Evolutionary conservation across 2,329 filamentous ascomycete species (phyloP), one percentile per base, ranked within the genome.

Genomic region (Davidsoniella australis): DNA sequence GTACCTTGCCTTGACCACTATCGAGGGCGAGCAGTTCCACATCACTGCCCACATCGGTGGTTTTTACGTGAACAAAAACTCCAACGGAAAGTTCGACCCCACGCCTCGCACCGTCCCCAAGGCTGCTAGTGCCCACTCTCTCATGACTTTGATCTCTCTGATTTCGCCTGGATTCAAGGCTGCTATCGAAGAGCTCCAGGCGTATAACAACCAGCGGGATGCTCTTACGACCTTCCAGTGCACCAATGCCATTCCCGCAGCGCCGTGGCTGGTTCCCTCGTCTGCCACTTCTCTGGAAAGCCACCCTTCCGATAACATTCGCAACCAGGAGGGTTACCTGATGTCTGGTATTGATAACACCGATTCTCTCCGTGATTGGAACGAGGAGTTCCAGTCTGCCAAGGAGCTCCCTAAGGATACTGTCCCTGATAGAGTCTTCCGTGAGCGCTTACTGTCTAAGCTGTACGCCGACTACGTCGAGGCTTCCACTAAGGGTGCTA

Each of bases 401-500:
- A 81, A 86, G 58, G 91, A 98, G 64, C 74, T 98, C 55, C 88
- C 89, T 33, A 89, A 87, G 61, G 89, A 95, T 55, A 86, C 80
- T 6, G 84, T 98, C 9, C 89, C 95, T 64, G 91, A 98, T 61
- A 80, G 89, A 48, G 88, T 98, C 16, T 96, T 96, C 73, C 78
- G 91, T 26, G 91, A 98, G 65, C 80, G 91, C 29, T 72, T 98
- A 49, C 83, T 91, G 6, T 91, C 87, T 14, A 98, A 98, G 68
- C 76, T 98, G 1, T 96, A 94, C 61, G 91, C 91, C 9, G 91
- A 98, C 64, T 98, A 95, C 66, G 94, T 89, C 55, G 91, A 98
- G 61, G 89, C 91, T 43, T 91, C 93, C 50, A 84, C 87, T 39
- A 80, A 86, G 54, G 91, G 91, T 54, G 89, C 91, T 29, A 84